These are phyloP conservation scores for Cladosporium sp. DNA, from an alignment of 2,329 filamentous ascomycete genomes.

Conservation along the genomic window DNA sequence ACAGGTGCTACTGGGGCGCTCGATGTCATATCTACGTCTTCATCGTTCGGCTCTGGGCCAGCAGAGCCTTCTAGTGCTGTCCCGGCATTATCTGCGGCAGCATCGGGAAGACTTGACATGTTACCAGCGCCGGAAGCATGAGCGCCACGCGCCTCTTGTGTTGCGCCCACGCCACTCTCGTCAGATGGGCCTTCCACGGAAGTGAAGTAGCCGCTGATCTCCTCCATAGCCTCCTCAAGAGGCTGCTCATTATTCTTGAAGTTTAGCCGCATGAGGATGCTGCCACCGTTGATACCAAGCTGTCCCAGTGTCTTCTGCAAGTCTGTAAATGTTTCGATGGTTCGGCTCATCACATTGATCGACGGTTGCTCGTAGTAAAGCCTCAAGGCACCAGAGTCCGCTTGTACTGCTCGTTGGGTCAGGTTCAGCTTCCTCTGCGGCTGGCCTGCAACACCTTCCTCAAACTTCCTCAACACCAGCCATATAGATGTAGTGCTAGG, in stretches of 20 bases:
- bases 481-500: conserved; percentile 85
- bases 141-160: conserved; percentile 28
- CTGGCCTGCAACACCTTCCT: conserved; percentile 66
- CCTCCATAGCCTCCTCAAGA: conserved; percentile 78
- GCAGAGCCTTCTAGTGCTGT: conserved; percentile 26
- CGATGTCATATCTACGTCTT: conserved; percentile 20
- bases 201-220: conserved; percentile 76
- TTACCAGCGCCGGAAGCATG: conserved; percentile 22
- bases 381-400: conserved; percentile 63
- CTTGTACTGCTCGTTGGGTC: conserved; percentile 76
- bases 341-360: conserved; percentile 78
- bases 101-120: conserved; percentile 28
- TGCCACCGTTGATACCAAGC: conserved; percentile 83
- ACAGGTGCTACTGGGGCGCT: conserved; percentile 22
- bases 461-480: conserved; percentile 86
- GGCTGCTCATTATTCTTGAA: conserved; percentile 77
- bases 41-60: conserved; percentile 29
- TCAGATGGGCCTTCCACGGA: conserved; percentile 33
- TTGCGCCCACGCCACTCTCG: conserved; percentile 19
- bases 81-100: conserved; percentile 27
- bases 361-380: conserved; percentile 87
- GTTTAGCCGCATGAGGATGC: conserved; percentile 71
- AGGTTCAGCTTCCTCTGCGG: conserved; percentile 66
- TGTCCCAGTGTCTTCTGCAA: conserved; percentile 87
- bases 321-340: conserved; percentile 73